phyloP scores from a whole-genome alignment of 768 basidiomycete genomes.

The Erythrobasidium yunnanense region DNA sequence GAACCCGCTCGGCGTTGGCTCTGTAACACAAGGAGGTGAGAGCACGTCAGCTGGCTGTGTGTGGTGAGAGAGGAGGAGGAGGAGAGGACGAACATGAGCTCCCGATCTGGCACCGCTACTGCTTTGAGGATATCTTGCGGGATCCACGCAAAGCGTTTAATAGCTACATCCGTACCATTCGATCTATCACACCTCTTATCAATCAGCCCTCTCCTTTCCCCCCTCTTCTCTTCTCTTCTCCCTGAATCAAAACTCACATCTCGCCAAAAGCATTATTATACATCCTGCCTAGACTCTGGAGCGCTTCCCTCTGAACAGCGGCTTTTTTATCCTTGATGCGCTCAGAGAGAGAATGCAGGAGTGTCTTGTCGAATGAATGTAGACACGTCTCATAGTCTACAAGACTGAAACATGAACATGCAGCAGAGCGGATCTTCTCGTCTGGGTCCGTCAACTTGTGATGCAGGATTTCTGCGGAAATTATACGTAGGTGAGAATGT shows the following conservation, averaged over 20 bases:
- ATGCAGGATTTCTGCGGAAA: slow-evolving; percentile 53
- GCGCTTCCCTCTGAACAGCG: slow-evolving; percentile 52
- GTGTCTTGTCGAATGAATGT: slow-evolving; percentile 60
- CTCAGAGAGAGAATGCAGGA: slow-evolving; percentile 56
- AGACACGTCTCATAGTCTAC: slow-evolving; percentile 83
- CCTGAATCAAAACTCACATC: slow-evolving; percentile 53
- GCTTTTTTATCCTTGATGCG: slow-evolving; percentile 73
- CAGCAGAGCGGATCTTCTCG: slow-evolving; percentile 75
- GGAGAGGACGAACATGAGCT: slow-evolving; percentile 42
- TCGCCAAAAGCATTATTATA: slow-evolving; percentile 75
- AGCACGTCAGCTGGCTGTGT: no score
- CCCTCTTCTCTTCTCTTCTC: neutral
- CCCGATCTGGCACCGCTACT: slow-evolving; percentile 43
- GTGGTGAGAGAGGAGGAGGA: no score
- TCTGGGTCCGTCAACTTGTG: slow-evolving; percentile 73
- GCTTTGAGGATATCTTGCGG: slow-evolving; percentile 60
- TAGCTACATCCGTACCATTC: slow-evolving; percentile 60
- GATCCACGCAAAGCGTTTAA: slow-evolving; percentile 83
- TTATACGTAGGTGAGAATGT: no score
- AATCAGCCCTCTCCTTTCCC: neutral
- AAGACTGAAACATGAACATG: slow-evolving; percentile 66
- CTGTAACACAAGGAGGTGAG: neutral
- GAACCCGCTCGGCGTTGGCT: neutral
- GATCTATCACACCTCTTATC: slow-evolving; percentile 62
- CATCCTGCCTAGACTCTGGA: slow-evolving; percentile 62